Percentiles rank a stretch among this genome's conserved stretches.
phyloP scores from a whole-genome alignment of 495 filamentous ascomycete genomes.

The Physcia stellaris region DNA sequence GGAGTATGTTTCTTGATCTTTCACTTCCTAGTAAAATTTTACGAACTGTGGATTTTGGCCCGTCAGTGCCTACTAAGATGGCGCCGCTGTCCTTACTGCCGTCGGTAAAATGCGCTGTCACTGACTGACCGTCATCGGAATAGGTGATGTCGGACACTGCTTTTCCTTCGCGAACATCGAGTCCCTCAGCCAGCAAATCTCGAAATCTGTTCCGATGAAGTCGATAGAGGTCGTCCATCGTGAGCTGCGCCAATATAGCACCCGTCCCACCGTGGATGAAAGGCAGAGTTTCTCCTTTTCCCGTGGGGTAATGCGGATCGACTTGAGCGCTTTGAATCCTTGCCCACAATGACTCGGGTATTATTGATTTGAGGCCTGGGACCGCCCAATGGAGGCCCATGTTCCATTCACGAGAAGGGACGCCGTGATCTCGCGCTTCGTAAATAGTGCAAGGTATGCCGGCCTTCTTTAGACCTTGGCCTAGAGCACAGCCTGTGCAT shows the following conservation, averaged over 20 bases:
- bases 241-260: conserved; percentile 17
- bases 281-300: neutral
- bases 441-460: conserved; percentile 29
- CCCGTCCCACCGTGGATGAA: conserved; percentile 31
- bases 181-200: conserved; percentile 16
- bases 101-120: conserved; percentile 11
- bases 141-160: conserved; percentile 3
- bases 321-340: conserved; percentile 23
- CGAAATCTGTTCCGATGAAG: conserved; percentile 24
- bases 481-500: conserved; percentile 1
- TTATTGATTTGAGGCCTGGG: conserved; percentile 20
- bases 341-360: conserved; percentile 18
- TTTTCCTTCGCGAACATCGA: conserved; percentile 18
- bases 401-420: conserved; percentile 34
- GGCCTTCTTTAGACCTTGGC: conserved; percentile 18
- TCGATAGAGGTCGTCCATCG: conserved; percentile 23
- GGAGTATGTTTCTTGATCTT: neutral
- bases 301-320: conserved; percentile 13
- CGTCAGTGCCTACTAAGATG: conserved; percentile 12
- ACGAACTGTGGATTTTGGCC: conserved; percentile 6
- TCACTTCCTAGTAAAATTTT: conserved; percentile 6
- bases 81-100: conserved; percentile 9
- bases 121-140: conserved; percentile 3
- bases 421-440: conserved; percentile 22
- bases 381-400: conserved; percentile 35